These are phyloP conservation scores for Graphiopsis chlorocephala DNA, from an alignment of 2,329 filamentous ascomycete species.

Conservation along the genomic window DNA sequence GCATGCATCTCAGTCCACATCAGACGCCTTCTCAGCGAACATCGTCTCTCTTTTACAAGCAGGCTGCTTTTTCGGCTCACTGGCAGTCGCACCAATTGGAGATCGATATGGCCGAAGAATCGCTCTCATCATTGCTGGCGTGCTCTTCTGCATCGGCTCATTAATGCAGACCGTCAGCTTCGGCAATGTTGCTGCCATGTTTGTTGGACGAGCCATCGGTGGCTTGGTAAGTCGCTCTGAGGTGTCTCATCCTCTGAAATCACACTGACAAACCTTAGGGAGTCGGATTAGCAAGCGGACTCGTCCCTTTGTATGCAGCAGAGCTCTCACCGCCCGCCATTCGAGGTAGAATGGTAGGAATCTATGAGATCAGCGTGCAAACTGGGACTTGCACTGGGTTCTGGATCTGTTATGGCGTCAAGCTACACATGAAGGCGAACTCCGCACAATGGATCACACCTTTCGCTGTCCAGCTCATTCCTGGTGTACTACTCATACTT, in stretches of 20 bases:
- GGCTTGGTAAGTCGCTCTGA: constrained; percentile 24
- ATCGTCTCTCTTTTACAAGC: constrained; percentile 21
- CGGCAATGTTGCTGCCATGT: constrained; percentile 44
- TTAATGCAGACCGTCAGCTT: constrained; percentile 43
- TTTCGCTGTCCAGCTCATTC: constrained; percentile 31
- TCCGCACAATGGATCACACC: constrained; percentile 25
- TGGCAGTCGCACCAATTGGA: constrained; percentile 17
- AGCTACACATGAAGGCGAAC: constrained; percentile 21
- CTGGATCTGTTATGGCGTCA: constrained; percentile 35
- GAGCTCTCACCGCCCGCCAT: constrained; percentile 32
- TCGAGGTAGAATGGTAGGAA: constrained; percentile 33
- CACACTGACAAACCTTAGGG: constrained; percentile 29
- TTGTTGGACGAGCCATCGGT: constrained; percentile 32
- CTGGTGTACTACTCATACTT: constrained; percentile 28
- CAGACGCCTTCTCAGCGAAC: constrained; percentile 22
- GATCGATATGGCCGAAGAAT: constrained; percentile 17
- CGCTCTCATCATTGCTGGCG: constrained; percentile 17
- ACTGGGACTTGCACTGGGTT: constrained; percentile 31
- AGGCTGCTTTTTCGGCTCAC: constrained; percentile 20
- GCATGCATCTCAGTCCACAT: constrained; percentile 4
- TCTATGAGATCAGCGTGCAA: constrained; percentile 31
- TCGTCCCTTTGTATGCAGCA: constrained; percentile 34
- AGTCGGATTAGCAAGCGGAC: constrained; percentile 29
- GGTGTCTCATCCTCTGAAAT: no score
- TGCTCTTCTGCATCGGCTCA: constrained; percentile 19